Evolutionary conservation across 768 basidiomycete species (phyloP), one percentile per base, ranked within the genome.

Genomic region (Suillus bovinus): DNA sequence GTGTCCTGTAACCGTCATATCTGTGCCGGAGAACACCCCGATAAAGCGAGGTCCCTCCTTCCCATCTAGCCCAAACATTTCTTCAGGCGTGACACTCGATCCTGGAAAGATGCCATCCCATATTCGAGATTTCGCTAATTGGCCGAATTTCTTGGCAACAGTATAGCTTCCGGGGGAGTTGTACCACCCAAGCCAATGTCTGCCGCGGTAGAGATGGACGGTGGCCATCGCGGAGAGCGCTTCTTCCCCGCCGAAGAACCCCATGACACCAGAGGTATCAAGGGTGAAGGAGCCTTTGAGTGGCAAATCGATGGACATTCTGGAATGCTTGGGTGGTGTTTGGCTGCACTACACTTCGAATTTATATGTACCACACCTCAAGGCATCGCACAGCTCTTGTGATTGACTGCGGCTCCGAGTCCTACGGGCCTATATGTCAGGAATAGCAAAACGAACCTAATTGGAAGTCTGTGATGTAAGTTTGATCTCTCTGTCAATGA

Each of bases 231-330:
- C 76, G 7, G 76, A 68, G 36, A 78, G 68, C 5, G 75, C 76
- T 42, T 78, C 76, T 52, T 77, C 75, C 14, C 77, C 76, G 54
- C 77, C 77, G 33, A 77, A 77, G 52, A 77, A 73, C 4, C 76
- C 75, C 10, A 71, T 75, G 9, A 77, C 68, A 7, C 77, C 76
- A 14, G 71, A 70, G 0, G 70, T 50, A 55, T 77, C 67, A 29
- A 76, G 72, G 6, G 16, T 66, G 52, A 73, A 73, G 4, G 36
- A 60, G 29, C 7, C 2, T 34, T 6, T 0, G 44, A 73, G 66
- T 3, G 73, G 70, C 17, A 20, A 13, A 7, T 41, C 5, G 10
- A 56, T 39, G 11, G 24, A 27, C 55, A 56, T 56, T 9, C 10
- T 38, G 38, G 17, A 20, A 56, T 5, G 6, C 10, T 29, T 7